Percentiles rank a stretch among this genome's conserved stretches.
Evolutionary conservation across 2,329 filamentous ascomycete genomes (phyloP).

Genomic region (Diaporthe citri): DNA sequence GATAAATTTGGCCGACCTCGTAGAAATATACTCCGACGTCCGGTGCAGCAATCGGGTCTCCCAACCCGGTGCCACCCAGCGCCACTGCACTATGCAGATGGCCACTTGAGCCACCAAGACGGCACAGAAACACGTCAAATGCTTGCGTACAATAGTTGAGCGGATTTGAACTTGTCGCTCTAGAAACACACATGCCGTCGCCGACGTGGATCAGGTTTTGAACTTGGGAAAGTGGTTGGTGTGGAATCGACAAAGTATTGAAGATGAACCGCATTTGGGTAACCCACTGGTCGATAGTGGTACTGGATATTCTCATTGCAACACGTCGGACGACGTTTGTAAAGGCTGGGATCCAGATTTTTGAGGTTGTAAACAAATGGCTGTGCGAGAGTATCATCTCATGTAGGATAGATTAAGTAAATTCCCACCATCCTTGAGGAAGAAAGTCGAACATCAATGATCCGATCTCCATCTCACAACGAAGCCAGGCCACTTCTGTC

Average conservation of each 20-base stretch:
- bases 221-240: not conserved
- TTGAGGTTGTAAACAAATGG: not conserved
- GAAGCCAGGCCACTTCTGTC: not conserved
- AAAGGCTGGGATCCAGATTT: not conserved
- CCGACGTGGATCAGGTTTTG: accelerated
- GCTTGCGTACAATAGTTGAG: no score
- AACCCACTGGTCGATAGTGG: no score
- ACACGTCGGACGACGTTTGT: not conserved
- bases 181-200: no score
- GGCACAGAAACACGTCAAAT: not conserved
- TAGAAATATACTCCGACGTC: not conserved
- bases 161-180: no score
- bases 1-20: not conserved
- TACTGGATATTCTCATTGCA: no score
- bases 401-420: not conserved
- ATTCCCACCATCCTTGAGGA: not conserved
- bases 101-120: not conserved
- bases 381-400: not conserved
- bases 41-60: not conserved
- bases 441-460: not conserved
- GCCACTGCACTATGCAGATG: not conserved
- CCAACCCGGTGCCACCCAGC: not conserved
- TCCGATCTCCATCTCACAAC: no score
- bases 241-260: not conserved
- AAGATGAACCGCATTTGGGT: not conserved